These are phyloP conservation scores for Geum urbanum DNA, from an alignment of 306 rosid genomes.

Conservation along the genomic window DNA sequence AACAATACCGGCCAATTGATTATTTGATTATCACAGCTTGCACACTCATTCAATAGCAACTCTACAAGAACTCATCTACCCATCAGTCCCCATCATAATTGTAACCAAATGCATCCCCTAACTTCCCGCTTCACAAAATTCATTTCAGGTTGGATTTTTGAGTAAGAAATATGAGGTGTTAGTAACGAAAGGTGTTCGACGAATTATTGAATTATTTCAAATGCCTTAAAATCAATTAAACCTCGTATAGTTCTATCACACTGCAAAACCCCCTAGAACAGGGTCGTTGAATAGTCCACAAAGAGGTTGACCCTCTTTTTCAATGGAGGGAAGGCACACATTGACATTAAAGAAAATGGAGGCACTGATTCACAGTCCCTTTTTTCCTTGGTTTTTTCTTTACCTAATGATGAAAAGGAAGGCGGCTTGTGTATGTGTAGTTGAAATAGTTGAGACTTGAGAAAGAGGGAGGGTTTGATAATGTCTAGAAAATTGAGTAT, in stretches of 20 bases:
- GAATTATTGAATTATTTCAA: not conserved
- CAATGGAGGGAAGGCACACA: not conserved
- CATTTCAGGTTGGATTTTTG: too few relatives aligned
- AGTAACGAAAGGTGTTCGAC: not conserved
- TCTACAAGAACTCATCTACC: not conserved
- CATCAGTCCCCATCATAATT: not conserved
- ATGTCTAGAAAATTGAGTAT: not conserved
- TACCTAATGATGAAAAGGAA: not conserved
- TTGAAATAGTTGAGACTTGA: not conserved
- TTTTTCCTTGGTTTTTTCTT: too few relatives aligned
- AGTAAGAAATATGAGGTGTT: not conserved
- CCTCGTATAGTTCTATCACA: not conserved
- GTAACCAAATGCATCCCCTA: not conserved
- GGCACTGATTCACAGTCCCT: not conserved
- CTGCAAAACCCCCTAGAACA: not conserved
- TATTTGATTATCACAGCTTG: not conserved
- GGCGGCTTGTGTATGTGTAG: not conserved
- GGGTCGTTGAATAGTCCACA: not conserved
- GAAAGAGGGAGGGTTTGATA: not conserved
- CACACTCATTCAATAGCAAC: not conserved
- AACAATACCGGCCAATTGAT: not conserved
- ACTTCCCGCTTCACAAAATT: not conserved
- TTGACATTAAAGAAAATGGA: not conserved
- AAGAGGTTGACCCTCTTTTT: not conserved
- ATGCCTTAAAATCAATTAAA: not conserved